Percentiles rank a stretch among this genome's conserved stretches.
phyloP scores from a whole-genome alignment of 352 stramenopile genomes.

The Phytophthora ramorum region DNA sequence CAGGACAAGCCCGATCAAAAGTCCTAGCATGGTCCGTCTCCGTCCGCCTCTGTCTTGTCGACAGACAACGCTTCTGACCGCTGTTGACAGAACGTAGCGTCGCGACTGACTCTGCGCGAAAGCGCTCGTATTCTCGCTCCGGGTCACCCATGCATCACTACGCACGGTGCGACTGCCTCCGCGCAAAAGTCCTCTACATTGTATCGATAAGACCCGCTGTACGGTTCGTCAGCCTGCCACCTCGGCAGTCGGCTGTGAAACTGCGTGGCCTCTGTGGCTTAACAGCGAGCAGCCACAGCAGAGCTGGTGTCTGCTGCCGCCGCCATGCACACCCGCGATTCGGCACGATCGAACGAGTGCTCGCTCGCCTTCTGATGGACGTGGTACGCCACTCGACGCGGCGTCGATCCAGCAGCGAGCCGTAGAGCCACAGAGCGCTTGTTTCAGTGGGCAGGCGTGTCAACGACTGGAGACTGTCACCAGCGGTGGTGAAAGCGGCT shows the following conservation, averaged over 20 bases:
- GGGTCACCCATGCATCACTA: slow-evolving; percentile 23
- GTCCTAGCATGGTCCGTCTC: slow-evolving; percentile 27
- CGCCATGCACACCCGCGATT: background rate
- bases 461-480: slow-evolving; percentile 2
- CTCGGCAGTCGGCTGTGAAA: slow-evolving; percentile 13
- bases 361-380: slow-evolving; percentile 21
- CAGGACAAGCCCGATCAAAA: slow-evolving; percentile 1
- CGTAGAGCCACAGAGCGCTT: background rate
- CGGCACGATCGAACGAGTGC: slow-evolving; percentile 19
- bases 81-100: slow-evolving; percentile 43
- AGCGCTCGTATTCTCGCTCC: slow-evolving; percentile 23
- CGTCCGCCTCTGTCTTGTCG: slow-evolving; percentile 27
- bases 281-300: background rate
- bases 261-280: background rate
- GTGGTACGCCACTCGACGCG: slow-evolving; percentile 19
- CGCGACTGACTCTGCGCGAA: slow-evolving; percentile 20
- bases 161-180: background rate
- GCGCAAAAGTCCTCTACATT: slow-evolving; percentile 27
- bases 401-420: background rate
- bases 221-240: slow-evolving; percentile 28
- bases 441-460: background rate
- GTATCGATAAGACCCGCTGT: slow-evolving; percentile 30
- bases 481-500: slow-evolving; percentile 12
- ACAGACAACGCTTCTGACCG: slow-evolving; percentile 35
- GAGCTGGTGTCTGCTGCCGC: too few relatives aligned